Evolutionary conservation across 2,329 filamentous ascomycete genomes (phyloP), one percentile per base, ranked within the genome.

Genomic region (Colletotrichum navitas): DNA sequence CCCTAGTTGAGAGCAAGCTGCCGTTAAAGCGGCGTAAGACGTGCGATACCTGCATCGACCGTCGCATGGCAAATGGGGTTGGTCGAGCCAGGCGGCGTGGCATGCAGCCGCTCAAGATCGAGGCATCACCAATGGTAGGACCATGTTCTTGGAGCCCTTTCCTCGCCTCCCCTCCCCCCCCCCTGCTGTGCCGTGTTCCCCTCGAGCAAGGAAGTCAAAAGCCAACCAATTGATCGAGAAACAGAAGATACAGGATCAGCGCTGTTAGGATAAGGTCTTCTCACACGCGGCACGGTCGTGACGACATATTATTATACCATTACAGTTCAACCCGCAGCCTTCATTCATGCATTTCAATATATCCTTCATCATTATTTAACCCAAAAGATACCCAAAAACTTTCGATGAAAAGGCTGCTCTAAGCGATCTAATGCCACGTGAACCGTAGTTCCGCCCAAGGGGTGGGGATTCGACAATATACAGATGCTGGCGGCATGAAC

Each of bases 1-100:
- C 56, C 36, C 36, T 18, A 51, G 43, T 55, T 39, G 26, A 29
- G 21, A 49, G 55, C 49, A 56, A 55, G 21, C 21, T 26, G 26
- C 21, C 65, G 11, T 67, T 70, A 72, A 70, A 72, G 69, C 69
- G 58, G 69, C 69, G 61, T 60, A 39, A 62, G 34, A 26, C 34
- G 59, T 54, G 66, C 59, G 60, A 56, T 55, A 43, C 47, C 29
- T 62, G 54, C 60, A 49, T 61, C 54, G 32, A 66, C 51, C 45
- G 45, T 69, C 52, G 68, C 52, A 64, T 54, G 45, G 69, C 41
- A 45, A 45, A 72, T 64, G 65, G 59, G 59, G 65, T 62, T 34
- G 36, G 36, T 49, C 36, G 36, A n/a, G 52, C 56, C 34, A 59
- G 32, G 54, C 63, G 32, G n/a, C n/a, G n/a, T 54, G 47, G 55